Evolutionary conservation across 305 asterid species (phyloP).

Genomic region (Petunia hybrid): DNA sequence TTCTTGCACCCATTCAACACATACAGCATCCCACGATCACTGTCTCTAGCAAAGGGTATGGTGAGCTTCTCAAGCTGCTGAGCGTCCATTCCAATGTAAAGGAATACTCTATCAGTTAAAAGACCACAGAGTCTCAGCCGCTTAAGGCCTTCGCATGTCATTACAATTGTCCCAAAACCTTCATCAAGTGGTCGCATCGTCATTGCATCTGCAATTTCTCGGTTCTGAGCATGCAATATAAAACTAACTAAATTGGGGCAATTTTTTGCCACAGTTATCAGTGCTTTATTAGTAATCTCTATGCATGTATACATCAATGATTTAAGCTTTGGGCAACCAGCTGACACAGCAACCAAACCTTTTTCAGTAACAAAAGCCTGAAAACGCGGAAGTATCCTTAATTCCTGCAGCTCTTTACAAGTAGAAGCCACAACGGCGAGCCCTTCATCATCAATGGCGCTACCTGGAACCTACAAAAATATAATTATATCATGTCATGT

Average conservation of each 20-base stretch:
- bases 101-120: constrained; percentile 68
- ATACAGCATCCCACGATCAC: constrained; percentile 48
- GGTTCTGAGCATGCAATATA: constrained; percentile 48
- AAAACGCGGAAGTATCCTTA: constrained; percentile 48
- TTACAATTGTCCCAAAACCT: constrained; percentile 54
- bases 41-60: constrained; percentile 50
- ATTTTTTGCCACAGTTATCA: constrained; percentile 42
- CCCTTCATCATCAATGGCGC: constrained; percentile 46
- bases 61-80: constrained; percentile 89
- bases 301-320: constrained; percentile 52
- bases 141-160: constrained; percentile 46
- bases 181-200: constrained; percentile 50
- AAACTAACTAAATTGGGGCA: constrained; percentile 52
- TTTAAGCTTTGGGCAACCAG: constrained; percentile 49
- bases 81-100: constrained; percentile 80
- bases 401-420: constrained; percentile 49
- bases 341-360: constrained; percentile 52
- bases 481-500: too few species aligned
- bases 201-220: constrained; percentile 43
- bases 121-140: constrained; percentile 56
- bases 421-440: constrained; percentile 46
- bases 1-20: constrained; percentile 51
- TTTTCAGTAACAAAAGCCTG: constrained; percentile 42
- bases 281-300: constrained; percentile 54
- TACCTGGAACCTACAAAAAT: neutral